Base-by-base conservation (phyloP, 352 stramenopile genomes). In the Phytopythium mirpurense region DNA sequence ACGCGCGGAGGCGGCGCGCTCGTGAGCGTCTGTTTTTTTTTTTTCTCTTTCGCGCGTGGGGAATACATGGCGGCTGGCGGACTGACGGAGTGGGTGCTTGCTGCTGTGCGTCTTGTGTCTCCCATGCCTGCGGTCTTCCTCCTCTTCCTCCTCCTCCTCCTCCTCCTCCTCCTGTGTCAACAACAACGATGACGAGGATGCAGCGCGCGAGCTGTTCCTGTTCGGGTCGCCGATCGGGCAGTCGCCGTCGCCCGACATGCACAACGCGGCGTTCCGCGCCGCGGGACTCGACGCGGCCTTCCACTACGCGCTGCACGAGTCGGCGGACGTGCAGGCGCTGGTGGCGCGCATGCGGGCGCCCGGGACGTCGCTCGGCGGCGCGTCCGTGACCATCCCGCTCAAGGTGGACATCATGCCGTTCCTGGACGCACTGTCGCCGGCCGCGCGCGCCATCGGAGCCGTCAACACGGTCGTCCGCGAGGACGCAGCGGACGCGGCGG, bases 351-450 rank as follows among this genome's bases (percentile, higher is more conserved):
- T 88, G 74, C 57, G 65, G 37, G 54, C 61, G 1, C 50, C 55
- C 1, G 29, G 45, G 14, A 73, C 64, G 1, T 50, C 60, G n/a
- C 98, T 99, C 67, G 94, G 93, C 21, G 97, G 97, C 41, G 95
- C 84, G 35, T 98, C 86, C 15, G 93, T 99, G 16, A 99, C 97
- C 23, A 99, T 99, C 63, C 97, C 97, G 24, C 94, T 98, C 70
- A 99, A 99, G 70, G 69, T 92, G 31, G 86, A 91, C 45, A 92
- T 99, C 56, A 97, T 98, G 63, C 72, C 77, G 12, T 85, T 97
- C 55, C 59, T 99, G 41, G 79, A 98, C 64, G 78, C 95, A 27
- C 70, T 99, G 42, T 97, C 85, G 21, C 78, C 94, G 44, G 88
- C 95, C n/a, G 97, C 95, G 0, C 71, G 76, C 40, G 74, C 75